phyloP scores from a whole-genome alignment of 1,284 basidiomycete species.

The Cryptococcus neoformans region DNA sequence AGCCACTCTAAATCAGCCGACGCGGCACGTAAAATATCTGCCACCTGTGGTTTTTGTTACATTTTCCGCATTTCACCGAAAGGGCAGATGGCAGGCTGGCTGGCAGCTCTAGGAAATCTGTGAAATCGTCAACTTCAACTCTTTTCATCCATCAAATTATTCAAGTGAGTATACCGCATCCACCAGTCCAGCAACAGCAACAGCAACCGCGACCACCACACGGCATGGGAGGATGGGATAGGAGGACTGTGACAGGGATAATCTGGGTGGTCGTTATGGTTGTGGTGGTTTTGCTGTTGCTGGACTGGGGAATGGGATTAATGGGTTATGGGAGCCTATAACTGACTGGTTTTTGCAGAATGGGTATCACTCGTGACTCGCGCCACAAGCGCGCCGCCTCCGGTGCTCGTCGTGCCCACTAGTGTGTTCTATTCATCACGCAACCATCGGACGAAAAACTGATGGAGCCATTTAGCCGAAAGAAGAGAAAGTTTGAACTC shows the following conservation, averaged over 20 bases:
- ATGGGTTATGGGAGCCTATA: neutral
- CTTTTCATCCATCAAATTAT: slow-evolving; percentile 1
- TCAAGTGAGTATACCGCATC: neutral
- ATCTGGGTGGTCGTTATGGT: neutral
- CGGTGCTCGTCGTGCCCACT: slow-evolving; percentile 86
- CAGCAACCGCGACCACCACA: neutral
- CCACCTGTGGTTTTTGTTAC: too few species aligned
- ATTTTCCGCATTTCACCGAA: too few species aligned
- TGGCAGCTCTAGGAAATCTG: too few species aligned
- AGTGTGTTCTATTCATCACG: slow-evolving; percentile 20
- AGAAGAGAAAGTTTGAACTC: slow-evolving; percentile 99
- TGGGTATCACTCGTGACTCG: slow-evolving; percentile 88
- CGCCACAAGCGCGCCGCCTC: slow-evolving; percentile 92
- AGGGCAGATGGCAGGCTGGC: too few species aligned
- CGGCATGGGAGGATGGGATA: neutral
- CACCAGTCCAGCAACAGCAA: neutral
- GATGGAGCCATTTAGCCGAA: slow-evolving; percentile 57
- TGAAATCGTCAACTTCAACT: neutral
- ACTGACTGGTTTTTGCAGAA: slow-evolving; percentile 16
- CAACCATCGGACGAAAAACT: neutral
- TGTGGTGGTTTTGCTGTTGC: neutral
- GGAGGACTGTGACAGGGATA: neutral
- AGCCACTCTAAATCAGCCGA: too few species aligned
- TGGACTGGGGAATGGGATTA: neutral
- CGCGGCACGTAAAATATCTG: too few species aligned